Base-by-base conservation (phyloP, 2,329 filamentous ascomycete genomes). In the Aureobasidium zeae region DNA sequence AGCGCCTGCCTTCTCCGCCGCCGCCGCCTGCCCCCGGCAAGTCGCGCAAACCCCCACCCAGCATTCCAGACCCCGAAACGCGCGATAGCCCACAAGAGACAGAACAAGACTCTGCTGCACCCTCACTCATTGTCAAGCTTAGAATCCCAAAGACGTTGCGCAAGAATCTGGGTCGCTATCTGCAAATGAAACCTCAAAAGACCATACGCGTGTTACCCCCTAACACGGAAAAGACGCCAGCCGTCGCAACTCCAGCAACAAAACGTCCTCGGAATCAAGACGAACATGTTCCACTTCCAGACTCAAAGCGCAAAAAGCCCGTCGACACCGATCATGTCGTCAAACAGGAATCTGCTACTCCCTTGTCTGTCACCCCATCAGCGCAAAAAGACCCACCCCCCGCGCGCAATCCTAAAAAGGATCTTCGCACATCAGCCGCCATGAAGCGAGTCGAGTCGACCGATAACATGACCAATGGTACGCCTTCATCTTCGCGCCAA, bases 221-320 rank as follows among this genome's bases (percentile, higher is more conserved):
- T 10, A n/a, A n/a, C n/a, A n/a, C n/a, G n/a, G 32, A 33, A 44
- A 47, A 34, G n/a, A 28, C 24, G 13, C 35, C 15, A 29, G 37
- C 26, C 30, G 28, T 8, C 35, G 20, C 16, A 43, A 44, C 26
- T n/a, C 37, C 30, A 41, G 12, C 44, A 6, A n/a, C 20, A 30
- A 52, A 41, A 19, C 45, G 33, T 17, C 39, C 38, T 5, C 45
- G 39, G 13, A 12, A 46, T 19, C 22, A 12, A 46, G 39, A 34
- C 22, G 39, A 46, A 32, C 33, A 41, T 9, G 47, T 49, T 9
- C 36, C 47, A 6, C 53, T 49, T 4, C 46, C 51, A 13, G 30
- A 54, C 10, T 45, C 50, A 3, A 59, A 57, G 47, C 55, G 55
- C 7, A 55, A 52, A 48, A 55, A 52, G 42, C 19, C 17, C 17